These are phyloP conservation scores for Agrocybe praecox DNA, from an alignment of 768 basidiomycete genomes.

Conservation along the genomic window DNA sequence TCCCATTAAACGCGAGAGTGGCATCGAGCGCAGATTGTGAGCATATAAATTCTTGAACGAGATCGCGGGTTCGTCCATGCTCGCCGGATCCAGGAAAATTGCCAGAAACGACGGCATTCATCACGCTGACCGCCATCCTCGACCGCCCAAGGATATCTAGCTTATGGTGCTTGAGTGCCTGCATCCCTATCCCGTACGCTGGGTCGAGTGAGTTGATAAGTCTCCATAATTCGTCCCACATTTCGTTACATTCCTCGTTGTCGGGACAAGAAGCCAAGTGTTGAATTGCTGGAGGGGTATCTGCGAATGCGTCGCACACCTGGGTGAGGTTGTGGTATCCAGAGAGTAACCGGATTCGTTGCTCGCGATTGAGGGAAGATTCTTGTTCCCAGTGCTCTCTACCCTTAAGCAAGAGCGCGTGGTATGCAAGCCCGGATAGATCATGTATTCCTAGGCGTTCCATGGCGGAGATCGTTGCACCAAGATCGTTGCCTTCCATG, in stretches of 20 bases:
- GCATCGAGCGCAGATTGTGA: conserved; percentile 6
- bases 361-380: conserved; percentile 44
- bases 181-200: neutral
- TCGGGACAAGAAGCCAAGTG: conserved; percentile 44
- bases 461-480: conserved; percentile 45
- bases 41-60: conserved; percentile 2
- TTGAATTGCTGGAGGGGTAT: conserved; percentile 40
- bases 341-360: conserved; percentile 52
- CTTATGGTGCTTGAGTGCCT: conserved; percentile 5
- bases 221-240: conserved; percentile 49
- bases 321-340: conserved; percentile 52
- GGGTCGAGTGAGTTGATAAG: conserved; percentile 19
- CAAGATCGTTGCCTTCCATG: conserved; percentile 40
- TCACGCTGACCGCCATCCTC: conserved; percentile 48
- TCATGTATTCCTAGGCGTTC: conserved; percentile 49
- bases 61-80: neutral
- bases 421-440: conserved; percentile 52
- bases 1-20: neutral
- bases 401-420: conserved; percentile 54
- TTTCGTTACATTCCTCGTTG: conserved; percentile 43
- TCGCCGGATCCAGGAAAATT: neutral
- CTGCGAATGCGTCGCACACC: conserved; percentile 45
- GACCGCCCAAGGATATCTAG: conserved; percentile 45
- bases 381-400: conserved; percentile 51
- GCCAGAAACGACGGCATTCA: conserved; percentile 47